A percentile compares a stretch with the other conserved stretches of the same genome.
Evolutionary conservation across 768 basidiomycete genomes (phyloP).

Genomic region (Albatrellus ellisii): DNA sequence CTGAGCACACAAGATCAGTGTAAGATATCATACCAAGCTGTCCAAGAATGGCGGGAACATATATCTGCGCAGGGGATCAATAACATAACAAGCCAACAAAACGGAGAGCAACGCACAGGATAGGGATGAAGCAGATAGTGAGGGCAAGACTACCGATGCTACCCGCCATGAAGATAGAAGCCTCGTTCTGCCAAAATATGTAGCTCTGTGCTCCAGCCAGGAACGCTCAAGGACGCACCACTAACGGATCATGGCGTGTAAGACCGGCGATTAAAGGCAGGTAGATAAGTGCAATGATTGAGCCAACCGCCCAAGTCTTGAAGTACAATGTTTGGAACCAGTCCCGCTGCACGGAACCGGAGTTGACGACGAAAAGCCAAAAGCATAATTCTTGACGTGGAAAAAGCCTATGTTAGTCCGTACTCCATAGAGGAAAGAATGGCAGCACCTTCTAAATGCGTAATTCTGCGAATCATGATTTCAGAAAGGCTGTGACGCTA

Average conservation of each 20-base stretch:
- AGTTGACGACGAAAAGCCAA: constrained; percentile 73
- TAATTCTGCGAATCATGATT: constrained; percentile 33
- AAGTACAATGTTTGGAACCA: constrained; percentile 75
- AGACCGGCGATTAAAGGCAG: constrained; percentile 63
- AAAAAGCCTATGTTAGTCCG: background rate
- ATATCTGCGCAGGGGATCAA: constrained; percentile 27
- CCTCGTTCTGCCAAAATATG: constrained; percentile 39
- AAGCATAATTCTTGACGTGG: constrained; percentile 58
- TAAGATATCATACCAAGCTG: constrained; percentile 34
- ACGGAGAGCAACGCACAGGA: constrained; percentile 34
- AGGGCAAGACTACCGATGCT: constrained; percentile 54
- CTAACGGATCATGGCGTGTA: constrained; percentile 42
- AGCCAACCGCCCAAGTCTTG: constrained; percentile 59
- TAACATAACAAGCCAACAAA: constrained; percentile 1
- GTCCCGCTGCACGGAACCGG: constrained; percentile 44
- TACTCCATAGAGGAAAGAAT: background rate
- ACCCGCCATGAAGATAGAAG: constrained; percentile 56
- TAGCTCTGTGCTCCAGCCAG: background rate
- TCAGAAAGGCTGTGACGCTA: background rate
- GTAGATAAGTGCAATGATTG: constrained; percentile 40
- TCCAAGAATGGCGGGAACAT: constrained; percentile 53
- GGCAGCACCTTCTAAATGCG: constrained; percentile 62
- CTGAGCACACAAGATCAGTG: background rate
- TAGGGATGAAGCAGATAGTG: constrained; percentile 63
- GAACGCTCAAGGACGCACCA: constrained; percentile 24